Evolutionary conservation across 768 basidiomycete genomes (phyloP), one percentile per base, ranked within the genome.

Genomic region (Leucocoprinus birnbaumii): DNA sequence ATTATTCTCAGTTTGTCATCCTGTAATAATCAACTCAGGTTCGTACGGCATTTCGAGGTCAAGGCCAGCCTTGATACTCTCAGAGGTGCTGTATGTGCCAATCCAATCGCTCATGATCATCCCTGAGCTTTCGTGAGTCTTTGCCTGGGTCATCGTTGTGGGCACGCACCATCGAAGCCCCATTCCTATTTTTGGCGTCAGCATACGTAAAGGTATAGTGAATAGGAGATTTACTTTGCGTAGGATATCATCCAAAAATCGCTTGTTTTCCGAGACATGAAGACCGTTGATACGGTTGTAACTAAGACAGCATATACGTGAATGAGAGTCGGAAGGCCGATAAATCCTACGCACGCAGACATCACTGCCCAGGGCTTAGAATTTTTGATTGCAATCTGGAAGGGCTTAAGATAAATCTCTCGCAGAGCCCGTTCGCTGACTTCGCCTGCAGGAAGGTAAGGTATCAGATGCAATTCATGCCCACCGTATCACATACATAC

Each of bases 361-460:
- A 85, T 85, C 51, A 80, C 66, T 6, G 83, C 80, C 80, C 80
- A 80, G 14, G 83, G 83, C 31, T 82, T 69, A 3, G 80, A 62
- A 18, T 80, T 61, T 61, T 78, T 79, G 50, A 80, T 75, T 1
- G 84, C 84, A 42, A 86, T 76, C 70, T 82, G 78, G 66, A 82
- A 82, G 1, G 83, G 84, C 58, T 79, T 80, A 38, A 86, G 71
- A 65, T 87, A 86, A 47, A 87, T 78, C 65, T 87, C 85, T 6
- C 86, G 73, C 16, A 87, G 67, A 10, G 84, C 80, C n/a, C 84
- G 74, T 59, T 81, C 80, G 60, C 76, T 75, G 41, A 82, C 69
- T 38, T 77, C 77, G 56, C 77, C 75, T 78, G 11, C 11, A 5
- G 31, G 11, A 31, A n/a, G 54, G n/a, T 37, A 16, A 49, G 1